phyloP scores from a whole-genome alignment of 352 stramenopile species.

The Aphanomyces invadans region DNA sequence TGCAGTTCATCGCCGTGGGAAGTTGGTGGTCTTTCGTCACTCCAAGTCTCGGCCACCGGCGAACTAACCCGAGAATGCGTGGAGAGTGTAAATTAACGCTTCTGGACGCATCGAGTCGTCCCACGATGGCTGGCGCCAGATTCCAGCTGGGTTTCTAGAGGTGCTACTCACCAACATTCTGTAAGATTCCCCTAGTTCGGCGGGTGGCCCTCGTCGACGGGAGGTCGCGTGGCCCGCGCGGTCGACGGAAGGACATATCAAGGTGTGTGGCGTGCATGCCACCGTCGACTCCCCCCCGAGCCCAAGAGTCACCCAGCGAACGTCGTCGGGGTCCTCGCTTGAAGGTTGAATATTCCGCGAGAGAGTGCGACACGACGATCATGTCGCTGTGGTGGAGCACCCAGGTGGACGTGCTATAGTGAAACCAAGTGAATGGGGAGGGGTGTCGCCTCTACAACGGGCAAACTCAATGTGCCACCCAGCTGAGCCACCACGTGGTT shows the following conservation, averaged over 20 bases:
- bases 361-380: not conserved
- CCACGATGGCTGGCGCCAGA: slow-evolving; percentile 1
- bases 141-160: slow-evolving; percentile 4
- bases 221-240: not conserved
- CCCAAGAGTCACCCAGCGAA: too few species aligned
- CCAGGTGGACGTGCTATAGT: not conserved
- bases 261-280: not conserved
- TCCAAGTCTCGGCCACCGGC: too few species aligned
- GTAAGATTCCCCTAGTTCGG: not conserved
- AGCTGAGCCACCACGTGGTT: too few species aligned
- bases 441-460: too few species aligned
- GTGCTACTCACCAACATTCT: slow-evolving; percentile 5
- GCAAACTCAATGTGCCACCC: too few species aligned
- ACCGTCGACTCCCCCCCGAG: too few species aligned
- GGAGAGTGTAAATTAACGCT: not conserved
- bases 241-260: not conserved
- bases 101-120: not conserved
- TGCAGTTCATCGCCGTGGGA: too few species aligned
- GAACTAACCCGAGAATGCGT: too few species aligned
- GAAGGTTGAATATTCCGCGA: too few species aligned
- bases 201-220: not conserved
- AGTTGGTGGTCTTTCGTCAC: too few species aligned
- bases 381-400: not conserved
- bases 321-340: too few species aligned
- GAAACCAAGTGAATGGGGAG: not conserved